Evolutionary conservation across 768 basidiomycete genomes (phyloP), one percentile per base, ranked within the genome.

Genomic region (Suillus discolor): DNA sequence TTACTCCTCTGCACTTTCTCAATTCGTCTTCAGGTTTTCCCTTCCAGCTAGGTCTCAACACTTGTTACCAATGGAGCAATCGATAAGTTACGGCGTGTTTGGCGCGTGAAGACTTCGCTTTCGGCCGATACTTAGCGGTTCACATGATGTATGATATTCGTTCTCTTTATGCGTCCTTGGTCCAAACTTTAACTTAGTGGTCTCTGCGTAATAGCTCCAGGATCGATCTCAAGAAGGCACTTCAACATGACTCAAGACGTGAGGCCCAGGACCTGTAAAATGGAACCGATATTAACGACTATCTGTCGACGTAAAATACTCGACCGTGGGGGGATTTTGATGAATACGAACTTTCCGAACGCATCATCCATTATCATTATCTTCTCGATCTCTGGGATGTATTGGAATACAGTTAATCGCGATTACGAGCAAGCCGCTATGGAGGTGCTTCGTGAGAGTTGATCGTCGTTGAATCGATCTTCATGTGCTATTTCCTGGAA

Each of bases 231-330:
- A 25, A 60, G 59, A 60, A 60, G 59, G 11, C 12, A n/a, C 39
- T 28, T 25, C 0, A 42, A 11, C 12, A 20, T 11, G 16, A 11
- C 25, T 41, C 57, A 16, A 15, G 38, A 15, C n/a, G 25, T 28
- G 11, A 39, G 23, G 2, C 25, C 12, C 25, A n/a, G 44, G 20
- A 9, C 59, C 18, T 41, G 4, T 25, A 25, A 28, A 60, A 60
- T 20, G 25, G 39, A 41, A 25, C 6, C 39, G 18, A 41, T 23
- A 41, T 12, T 11, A 25, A 41, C 16, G 39, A 2, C 23, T 23
- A 59, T 25, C 25, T 5, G 18, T 42, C 59, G 59, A 42, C 39
- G 59, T 60, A 60, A 60, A 60, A 42, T 60, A 28, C 18, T 28
- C 25, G 57, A 28, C 39, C 36, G 12, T 42, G 13, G 11, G 34